Base-by-base conservation (phyloP, 163 green algal genomes). In the Scenedesmus sp. region DNA sequence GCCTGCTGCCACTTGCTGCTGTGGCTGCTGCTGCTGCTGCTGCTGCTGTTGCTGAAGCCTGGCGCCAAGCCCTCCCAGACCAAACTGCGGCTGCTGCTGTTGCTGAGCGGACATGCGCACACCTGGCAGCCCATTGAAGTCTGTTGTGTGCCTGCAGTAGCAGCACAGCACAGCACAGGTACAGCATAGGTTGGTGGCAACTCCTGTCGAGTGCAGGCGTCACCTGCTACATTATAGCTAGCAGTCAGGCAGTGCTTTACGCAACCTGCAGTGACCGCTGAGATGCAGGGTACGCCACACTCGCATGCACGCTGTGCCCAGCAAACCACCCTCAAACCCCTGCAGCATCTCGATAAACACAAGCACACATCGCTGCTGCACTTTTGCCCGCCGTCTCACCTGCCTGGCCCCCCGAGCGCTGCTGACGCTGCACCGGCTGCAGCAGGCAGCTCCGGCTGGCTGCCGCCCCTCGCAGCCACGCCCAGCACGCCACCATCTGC, bases 401-500 rank as follows among this genome's bases (percentile, higher is more conserved):
- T 79, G 70, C 70, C 70, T 52, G 70, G 70, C 23, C 70, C 70
- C 1, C 70, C 70, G 12, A 79, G 81, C 0, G 54, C 81, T n/a
- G 52, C 81, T 66, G 81, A 34, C 16, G 26, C 34, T 70, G 52
- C 52, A 4, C 81, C 52, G 34, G 55, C 81, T 20, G 81, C 81
- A 62, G 52, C 81, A 34, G 81, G 70, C 70, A 79, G 70, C 70
- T 79, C 70, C 12, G 70, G 70, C 70, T 79, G 70, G 70, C 70
- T 79, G 70, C 70, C 70, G 20, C 70, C 20, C 70, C 70, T 79
- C 1, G 70, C 70, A 5, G 70, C 70, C 46, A 79, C 20, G 0
- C 70, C 70, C 20, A 79, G 70, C 70, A 79, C 70, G 23, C 70
- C 66, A 34, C 66, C 70, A 13, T 79, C 70, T 5, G 23, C 70